Evolutionary conservation across 345 rosid species (phyloP).

Genomic region (Aquilaria yunnanensis): DNA sequence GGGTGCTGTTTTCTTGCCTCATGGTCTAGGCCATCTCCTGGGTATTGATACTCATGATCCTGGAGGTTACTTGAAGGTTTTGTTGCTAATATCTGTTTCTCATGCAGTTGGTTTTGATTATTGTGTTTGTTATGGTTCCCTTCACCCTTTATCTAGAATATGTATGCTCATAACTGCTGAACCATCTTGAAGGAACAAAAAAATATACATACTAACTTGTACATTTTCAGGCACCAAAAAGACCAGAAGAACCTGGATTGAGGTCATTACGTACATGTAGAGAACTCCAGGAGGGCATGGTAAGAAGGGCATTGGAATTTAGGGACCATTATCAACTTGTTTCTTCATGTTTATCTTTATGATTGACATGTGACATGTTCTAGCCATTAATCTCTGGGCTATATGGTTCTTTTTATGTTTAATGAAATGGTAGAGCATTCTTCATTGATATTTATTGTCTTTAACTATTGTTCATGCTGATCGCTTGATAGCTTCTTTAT

Average conservation of each 20-base stretch:
- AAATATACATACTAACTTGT: background rate
- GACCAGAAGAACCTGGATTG: constrained; percentile 70
- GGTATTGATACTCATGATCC: constrained; percentile 96
- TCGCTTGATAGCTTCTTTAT: no score
- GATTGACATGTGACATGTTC: no score
- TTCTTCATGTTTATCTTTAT: no score
- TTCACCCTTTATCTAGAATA: background rate
- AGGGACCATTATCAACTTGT: no score
- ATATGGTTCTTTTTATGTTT: no score
- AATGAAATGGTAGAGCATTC: no score
- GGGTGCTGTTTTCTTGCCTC: constrained; percentile 96
- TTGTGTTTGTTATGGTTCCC: background rate
- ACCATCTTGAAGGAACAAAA: constrained; percentile 7
- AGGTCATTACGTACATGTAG: constrained; percentile 69
- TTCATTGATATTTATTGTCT: no score
- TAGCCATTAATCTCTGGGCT: no score
- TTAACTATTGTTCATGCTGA: no score
- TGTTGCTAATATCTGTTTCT: constrained; percentile 6
- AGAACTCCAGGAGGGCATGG: constrained; percentile 80
- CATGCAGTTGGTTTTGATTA: background rate
- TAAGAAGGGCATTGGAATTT: constrained; percentile 16
- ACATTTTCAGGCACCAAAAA: constrained; percentile 52
- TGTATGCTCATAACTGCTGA: constrained; percentile 1
- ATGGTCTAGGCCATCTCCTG: constrained; percentile 89
- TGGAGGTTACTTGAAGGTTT: constrained; percentile 77